phyloP scores from a whole-genome alignment of 192 early-diverging fungal genomes.

The Podila verticillata region DNA sequence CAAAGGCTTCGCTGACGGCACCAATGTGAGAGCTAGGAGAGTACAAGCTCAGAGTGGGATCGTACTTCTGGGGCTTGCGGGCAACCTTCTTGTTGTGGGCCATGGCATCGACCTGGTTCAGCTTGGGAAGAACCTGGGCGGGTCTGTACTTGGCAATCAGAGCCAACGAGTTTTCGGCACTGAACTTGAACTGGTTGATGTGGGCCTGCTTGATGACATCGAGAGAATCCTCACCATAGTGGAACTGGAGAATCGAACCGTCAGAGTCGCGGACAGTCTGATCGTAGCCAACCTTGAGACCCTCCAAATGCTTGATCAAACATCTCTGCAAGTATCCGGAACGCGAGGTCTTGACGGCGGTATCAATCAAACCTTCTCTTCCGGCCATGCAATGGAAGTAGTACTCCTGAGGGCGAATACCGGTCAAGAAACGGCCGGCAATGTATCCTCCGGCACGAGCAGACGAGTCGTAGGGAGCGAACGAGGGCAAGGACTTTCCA shows the following conservation, averaged over 20 bases:
- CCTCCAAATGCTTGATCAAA: slow-evolving; percentile 99
- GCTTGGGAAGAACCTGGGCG: slow-evolving; percentile 62
- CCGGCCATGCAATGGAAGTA: slow-evolving; percentile 98
- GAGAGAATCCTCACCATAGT: slow-evolving; percentile 97
- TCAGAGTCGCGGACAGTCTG: slow-evolving; percentile 96
- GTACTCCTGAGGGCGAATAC: slow-evolving; percentile 94
- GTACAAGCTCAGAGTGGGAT: slow-evolving; percentile 84
- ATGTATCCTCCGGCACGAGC: slow-evolving; percentile 97
- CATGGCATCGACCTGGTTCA: slow-evolving; percentile 80
- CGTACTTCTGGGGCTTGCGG: slow-evolving; percentile 76
- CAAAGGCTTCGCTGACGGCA: slow-evolving; percentile 89
- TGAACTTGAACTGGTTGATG: slow-evolving; percentile 92
- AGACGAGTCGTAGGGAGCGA: slow-evolving; percentile 88
- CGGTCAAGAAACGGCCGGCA: slow-evolving; percentile 97
- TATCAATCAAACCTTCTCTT: slow-evolving; percentile 99
- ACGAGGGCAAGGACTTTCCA: slow-evolving; percentile 96
- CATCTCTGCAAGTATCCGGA: slow-evolving; percentile 99
- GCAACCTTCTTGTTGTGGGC: slow-evolving; percentile 79
- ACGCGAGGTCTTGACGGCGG: slow-evolving; percentile 98
- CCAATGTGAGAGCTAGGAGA: slow-evolving; percentile 88
- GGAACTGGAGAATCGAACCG: slow-evolving; percentile 97
- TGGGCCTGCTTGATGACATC: slow-evolving; percentile 96
- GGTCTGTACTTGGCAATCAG: slow-evolving; percentile 86
- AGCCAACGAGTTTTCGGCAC: slow-evolving; percentile 88
- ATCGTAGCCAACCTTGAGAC: slow-evolving; percentile 94